Evolutionary conservation across 371 early-diverging fungal species (phyloP), one percentile per base, ranked within the genome.

Genomic region (Mucor piriformis): DNA sequence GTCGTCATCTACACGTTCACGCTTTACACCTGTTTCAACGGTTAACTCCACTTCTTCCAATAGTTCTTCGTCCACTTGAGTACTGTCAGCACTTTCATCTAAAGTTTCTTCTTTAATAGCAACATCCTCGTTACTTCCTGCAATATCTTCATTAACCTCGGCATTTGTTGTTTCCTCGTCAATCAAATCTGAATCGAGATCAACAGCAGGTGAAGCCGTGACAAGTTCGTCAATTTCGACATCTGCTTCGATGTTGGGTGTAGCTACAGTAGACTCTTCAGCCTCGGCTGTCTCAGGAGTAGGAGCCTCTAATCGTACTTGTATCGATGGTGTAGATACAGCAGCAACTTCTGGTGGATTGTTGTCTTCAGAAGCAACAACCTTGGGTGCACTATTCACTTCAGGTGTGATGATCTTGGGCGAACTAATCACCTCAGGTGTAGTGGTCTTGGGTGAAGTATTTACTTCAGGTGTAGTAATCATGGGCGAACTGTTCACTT

Each of bases 81-180:
- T 5, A 38, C 12, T 38, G 12, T 15, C 15, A n/a, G 12, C 15
- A 0, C 5, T 13, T 38, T 38, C 38, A 38, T 5, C 5, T 38
- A 38, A 1, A 11, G 49, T 21, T 47, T 6, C 47, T 25, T 47
- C 25, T 25, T n/a, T n/a, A n/a, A n/a, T n/a, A n/a, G n/a, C n/a
- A n/a, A 21, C 47, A 24, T 21, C 24, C 3, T 6, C 38, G 8
- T 42, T 18, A 42, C 4, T 8, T 16, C 27, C 49, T 15, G 49
- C 49, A 48, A 48, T 29, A 29, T 48, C 49, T 6, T 25, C 49
- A 48, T 18, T 18, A 3, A 50, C 37, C 15, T 53, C 53, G 5
- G 43, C 42, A 42, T 42, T 44, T 6, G 54, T 60, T 13, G 43
- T 34, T 37, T 60, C 54, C 8, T 34, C 44, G 12, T 16, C 37